phyloP scores from a whole-genome alignment of 768 basidiomycete species.

The Pholiota microspora region DNA sequence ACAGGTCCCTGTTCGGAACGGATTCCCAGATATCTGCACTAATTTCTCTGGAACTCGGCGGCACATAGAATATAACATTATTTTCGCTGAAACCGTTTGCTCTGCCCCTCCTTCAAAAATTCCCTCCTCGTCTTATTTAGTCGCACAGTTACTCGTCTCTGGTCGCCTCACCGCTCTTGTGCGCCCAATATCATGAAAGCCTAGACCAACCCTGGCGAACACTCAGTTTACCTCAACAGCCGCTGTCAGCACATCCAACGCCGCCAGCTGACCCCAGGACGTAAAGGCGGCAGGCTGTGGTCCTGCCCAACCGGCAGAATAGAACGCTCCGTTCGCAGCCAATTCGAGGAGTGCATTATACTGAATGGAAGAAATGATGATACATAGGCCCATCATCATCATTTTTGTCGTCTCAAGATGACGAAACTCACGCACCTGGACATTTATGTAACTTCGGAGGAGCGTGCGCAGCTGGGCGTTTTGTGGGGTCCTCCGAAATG shows the following conservation, averaged over 20 bases:
- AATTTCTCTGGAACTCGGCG: neutral
- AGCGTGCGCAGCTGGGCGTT: constrained; percentile 37
- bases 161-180: neutral
- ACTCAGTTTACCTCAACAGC: constrained; percentile 35
- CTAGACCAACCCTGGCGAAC: neutral
- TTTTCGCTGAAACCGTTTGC: neutral
- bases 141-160: neutral
- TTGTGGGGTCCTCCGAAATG: constrained; percentile 34
- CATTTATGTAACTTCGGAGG: constrained; percentile 48
- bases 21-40: neutral
- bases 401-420: neutral
- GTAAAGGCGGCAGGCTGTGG: constrained; percentile 42
- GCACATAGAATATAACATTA: too few relatives aligned
- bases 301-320: constrained; percentile 47
- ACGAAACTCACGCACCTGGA: constrained; percentile 35
- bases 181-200: neutral
- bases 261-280: constrained; percentile 48
- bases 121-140: neutral
- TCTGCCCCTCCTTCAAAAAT: neutral
- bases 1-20: neutral
- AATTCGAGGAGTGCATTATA: constrained; percentile 50
- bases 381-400: neutral
- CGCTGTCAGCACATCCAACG: constrained; percentile 40
- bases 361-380: constrained; percentile 19
- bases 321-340: constrained; percentile 39